Evolutionary conservation across 495 filamentous ascomycete species (phyloP).

Genomic region (Penicillium steckii): DNA sequence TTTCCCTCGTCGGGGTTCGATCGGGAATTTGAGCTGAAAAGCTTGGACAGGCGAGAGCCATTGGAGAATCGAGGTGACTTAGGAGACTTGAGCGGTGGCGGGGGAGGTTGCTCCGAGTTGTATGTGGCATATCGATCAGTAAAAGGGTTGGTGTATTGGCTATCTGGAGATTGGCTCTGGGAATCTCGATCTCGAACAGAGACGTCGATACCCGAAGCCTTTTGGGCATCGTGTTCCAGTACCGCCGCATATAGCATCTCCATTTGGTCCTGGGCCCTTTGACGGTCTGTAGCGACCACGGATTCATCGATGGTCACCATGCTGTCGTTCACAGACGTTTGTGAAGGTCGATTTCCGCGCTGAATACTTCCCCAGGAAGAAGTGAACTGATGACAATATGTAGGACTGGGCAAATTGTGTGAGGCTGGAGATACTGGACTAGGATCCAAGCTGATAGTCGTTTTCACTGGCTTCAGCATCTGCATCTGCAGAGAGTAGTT

Average conservation of each 20-base stretch:
- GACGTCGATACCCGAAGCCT: constrained; percentile 40
- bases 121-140: constrained; percentile 30
- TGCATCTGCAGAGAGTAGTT: constrained; percentile 57
- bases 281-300: constrained; percentile 69
- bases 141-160: constrained; percentile 38
- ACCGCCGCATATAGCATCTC: constrained; percentile 89
- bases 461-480: constrained; percentile 58
- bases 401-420: constrained; percentile 41
- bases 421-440: constrained; percentile 47
- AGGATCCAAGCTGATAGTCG: constrained; percentile 44
- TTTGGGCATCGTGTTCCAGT: constrained; percentile 81
- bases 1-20: constrained; percentile 53
- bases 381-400: constrained; percentile 29
- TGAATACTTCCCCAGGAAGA: constrained; percentile 43
- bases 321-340: constrained; percentile 45
- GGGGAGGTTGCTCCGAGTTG: constrained; percentile 15
- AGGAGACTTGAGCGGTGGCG: constrained; percentile 22
- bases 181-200: constrained; percentile 18
- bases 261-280: constrained; percentile 73
- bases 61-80: constrained; percentile 29
- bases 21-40: constrained; percentile 57
- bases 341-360: constrained; percentile 33
- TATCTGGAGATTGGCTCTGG: constrained; percentile 35
- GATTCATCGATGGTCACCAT: constrained; percentile 68
- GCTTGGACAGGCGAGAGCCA: constrained; percentile 38